Base-by-base conservation (phyloP, 805 yeast genomes). In the Wickerhamomyces pijperi region DNA sequence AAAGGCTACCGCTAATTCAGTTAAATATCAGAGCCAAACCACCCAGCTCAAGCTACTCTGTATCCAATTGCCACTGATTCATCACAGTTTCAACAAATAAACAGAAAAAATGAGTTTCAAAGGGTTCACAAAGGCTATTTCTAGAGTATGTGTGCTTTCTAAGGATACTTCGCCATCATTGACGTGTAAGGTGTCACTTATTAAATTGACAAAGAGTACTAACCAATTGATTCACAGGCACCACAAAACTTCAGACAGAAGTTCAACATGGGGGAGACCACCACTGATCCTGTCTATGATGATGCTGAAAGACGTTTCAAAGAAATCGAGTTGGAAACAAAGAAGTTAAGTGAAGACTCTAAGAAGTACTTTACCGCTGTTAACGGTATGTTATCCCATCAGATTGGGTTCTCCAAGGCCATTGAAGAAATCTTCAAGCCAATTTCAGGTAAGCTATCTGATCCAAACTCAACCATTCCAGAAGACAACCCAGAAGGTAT, bases 401-500 rank as follows among this genome's bases (percentile, higher is more conserved):
- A 92, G 60, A 81, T 90, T 48, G 97, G 90, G 43, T 92, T 88
- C 59, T 82, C 95, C n/a, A 82, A 81, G 54, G 90, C 94, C 3
- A 86, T 92, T 61, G 97, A 88, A 59, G 96, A 88, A 56, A 82
- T 92, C 43, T 92, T 87, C 65, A 86, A 90, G 61, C 98, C 98
- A 2, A 92, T 92, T 44, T 78, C 92, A 40, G 98, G 98, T 34
- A 78, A 87, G 45, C 67, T 83, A 56, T 78, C 92, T 14, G 97
- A 92, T 58, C 96, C 97, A 7, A 83, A 79, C 54, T 75, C 92
- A 7, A 61, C 85, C 2, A 72, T 76, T 36, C 88, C 88, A 0
- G 98, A 92, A 57, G 97, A 94, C 49, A 88, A 88, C 55, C 97
- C 97, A 3, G 94, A 92, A 39, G 98, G 97, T 50, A 86, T 92